Conservation (phyloP, 2,329 filamentous ascomycete genomes). For the Fusarium devonianum region DNA sequence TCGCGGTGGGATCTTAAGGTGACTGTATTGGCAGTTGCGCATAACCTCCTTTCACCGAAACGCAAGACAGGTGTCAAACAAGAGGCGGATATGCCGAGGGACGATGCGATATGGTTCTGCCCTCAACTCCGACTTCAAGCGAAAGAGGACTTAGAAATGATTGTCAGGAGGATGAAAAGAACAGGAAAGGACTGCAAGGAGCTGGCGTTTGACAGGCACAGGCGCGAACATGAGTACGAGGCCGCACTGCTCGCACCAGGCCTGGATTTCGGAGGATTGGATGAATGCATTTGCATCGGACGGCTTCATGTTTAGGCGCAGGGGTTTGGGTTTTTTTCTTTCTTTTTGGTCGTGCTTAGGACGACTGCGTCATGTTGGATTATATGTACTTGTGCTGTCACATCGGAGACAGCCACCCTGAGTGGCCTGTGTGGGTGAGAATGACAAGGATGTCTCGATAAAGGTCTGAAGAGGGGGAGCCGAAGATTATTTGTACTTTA, state of each 20-base stretch:
- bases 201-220: slow-evolving; percentile 37
- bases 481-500: slow-evolving; percentile 41
- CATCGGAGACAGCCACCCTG: slow-evolving; percentile 4
- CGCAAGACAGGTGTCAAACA: no score
- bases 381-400: slow-evolving; percentile 36
- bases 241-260: slow-evolving; percentile 14
- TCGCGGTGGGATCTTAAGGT: slow-evolving; percentile 54
- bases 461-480: slow-evolving; percentile 17
- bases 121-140: background rate
- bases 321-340: slow-evolving; percentile 24
- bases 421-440: slow-evolving; percentile 24
- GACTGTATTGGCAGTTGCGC: no score
- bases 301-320: slow-evolving; percentile 39
- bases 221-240: slow-evolving; percentile 20
- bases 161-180: slow-evolving; percentile 3
- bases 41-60: no score
- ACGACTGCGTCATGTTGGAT: slow-evolving; percentile 7
- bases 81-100: background rate
- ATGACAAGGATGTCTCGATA: slow-evolving; percentile 1
- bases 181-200: slow-evolving; percentile 35
- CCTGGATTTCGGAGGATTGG: slow-evolving; percentile 20
- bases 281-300: slow-evolving; percentile 37
- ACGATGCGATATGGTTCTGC: background rate
- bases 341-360: slow-evolving; percentile 7
- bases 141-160: slow-evolving; percentile 4